These are phyloP conservation scores for Penicillium flavigenum DNA, from an alignment of 495 filamentous ascomycete genomes.

Conservation along the genomic window DNA sequence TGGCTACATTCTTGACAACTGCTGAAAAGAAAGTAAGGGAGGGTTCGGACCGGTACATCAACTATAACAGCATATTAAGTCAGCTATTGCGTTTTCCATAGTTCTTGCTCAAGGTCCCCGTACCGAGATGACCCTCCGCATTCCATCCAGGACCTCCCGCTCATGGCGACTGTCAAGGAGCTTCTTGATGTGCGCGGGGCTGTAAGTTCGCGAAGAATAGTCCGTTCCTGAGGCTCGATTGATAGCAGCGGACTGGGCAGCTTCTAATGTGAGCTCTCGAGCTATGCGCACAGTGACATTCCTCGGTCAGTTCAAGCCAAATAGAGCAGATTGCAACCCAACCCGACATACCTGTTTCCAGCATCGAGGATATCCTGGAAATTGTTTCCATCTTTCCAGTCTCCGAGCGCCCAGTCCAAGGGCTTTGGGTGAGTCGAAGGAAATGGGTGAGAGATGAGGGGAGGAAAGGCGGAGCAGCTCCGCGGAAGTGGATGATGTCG, in stretches of 20 bases:
- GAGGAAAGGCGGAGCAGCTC: constrained; percentile 29
- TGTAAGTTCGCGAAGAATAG: constrained; percentile 46
- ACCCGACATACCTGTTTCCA: constrained; percentile 74
- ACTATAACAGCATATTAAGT: constrained; percentile 50
- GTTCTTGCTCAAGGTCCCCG: constrained; percentile 23
- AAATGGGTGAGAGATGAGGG: constrained; percentile 22
- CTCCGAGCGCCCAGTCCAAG: constrained; percentile 26
- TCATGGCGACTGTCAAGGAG: constrained; percentile 93
- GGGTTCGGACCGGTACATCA: constrained; percentile 86
- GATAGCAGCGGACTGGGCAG: constrained; percentile 74
- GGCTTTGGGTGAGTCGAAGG: constrained; percentile 17
- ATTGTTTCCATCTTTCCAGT: constrained; percentile 82
- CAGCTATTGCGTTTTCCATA: constrained; percentile 15
- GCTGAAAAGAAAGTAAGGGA: constrained; percentile 88
- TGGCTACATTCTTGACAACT: constrained; percentile 95
- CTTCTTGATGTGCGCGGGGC: constrained; percentile 76
- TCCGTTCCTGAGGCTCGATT: constrained; percentile 42
- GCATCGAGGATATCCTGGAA: constrained; percentile 83
- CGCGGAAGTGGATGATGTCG: constrained; percentile 20
- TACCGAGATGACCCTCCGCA: constrained; percentile 89
- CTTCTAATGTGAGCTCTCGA: constrained; percentile 94
- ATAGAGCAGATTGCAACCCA: neutral
- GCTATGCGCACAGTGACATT: constrained; percentile 53
- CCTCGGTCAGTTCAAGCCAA: constrained; percentile 24
- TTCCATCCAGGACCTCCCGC: constrained; percentile 85